phyloP scores from a whole-genome alignment of 2,329 filamentous ascomycete species.

The Botrytis fabae region DNA sequence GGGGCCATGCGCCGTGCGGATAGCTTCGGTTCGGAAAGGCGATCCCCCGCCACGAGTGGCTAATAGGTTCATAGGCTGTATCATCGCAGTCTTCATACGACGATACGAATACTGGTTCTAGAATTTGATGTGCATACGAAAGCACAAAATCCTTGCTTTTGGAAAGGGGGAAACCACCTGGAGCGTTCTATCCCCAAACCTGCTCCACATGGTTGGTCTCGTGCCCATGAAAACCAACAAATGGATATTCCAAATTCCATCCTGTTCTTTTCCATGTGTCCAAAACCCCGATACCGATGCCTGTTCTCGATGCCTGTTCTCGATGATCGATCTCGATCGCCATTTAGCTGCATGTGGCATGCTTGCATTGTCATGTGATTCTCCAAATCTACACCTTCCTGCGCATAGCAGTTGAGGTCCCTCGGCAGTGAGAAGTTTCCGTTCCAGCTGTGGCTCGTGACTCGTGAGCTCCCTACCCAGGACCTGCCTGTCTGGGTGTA shows the following conservation, averaged over 20 bases:
- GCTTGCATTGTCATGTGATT: background rate
- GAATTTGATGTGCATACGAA: background rate
- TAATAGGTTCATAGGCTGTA: background rate
- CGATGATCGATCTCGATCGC: constrained; percentile 1
- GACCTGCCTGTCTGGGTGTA: too few relatives aligned
- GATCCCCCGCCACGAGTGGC: constrained; percentile 11
- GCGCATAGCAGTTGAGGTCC: background rate
- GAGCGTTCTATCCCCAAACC: background rate
- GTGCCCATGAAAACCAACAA: background rate
- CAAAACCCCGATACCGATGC: background rate
- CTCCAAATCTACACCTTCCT: too few relatives aligned
- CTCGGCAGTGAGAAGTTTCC: background rate
- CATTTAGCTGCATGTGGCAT: background rate
- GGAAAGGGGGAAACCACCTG: background rate
- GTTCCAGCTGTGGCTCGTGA: too few relatives aligned
- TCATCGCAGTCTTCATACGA: background rate
- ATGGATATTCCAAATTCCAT: background rate
- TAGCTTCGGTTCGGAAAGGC: background rate
- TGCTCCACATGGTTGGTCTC: background rate
- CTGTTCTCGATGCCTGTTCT: background rate
- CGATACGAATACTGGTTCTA: background rate
- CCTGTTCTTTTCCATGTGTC: background rate
- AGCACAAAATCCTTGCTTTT: background rate
- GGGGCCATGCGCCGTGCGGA: background rate
- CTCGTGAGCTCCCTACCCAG: too few relatives aligned